Evolutionary conservation across 169 alveolate genomes (phyloP), one percentile per base, ranked within the genome.

Genomic region (Eimeria maxima): DNA sequence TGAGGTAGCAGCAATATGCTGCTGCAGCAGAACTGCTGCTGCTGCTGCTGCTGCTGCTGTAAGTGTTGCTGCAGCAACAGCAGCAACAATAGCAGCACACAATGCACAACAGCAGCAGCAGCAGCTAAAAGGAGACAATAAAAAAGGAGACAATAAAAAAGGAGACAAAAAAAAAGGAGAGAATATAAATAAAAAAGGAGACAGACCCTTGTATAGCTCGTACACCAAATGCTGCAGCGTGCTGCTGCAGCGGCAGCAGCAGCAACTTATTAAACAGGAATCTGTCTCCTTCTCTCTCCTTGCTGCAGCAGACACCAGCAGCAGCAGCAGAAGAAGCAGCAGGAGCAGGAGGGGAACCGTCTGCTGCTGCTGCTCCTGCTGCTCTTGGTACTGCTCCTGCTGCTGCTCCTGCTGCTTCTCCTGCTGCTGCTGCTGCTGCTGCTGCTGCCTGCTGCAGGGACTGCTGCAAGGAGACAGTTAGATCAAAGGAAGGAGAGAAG

Each of bases 361-460:
- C 57, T 50, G 57, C 57, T 50, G n/a, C n/a, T n/a, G n/a, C n/a
- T n/a, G n/a, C n/a, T n/a, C n/a, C n/a, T n/a, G n/a, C n/a, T n/a
- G n/a, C n/a, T n/a, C n/a, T n/a, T n/a, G n/a, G n/a, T n/a, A n/a
- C n/a, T n/a, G n/a, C n/a, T n/a, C n/a, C n/a, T n/a, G n/a, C n/a
- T n/a, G n/a, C n/a, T n/a, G n/a, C n/a, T n/a, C n/a, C n/a, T n/a
- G n/a, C n/a, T n/a, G n/a, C n/a, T n/a, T n/a, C n/a, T n/a, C n/a
- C n/a, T n/a, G n/a, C n/a, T n/a, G n/a, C n/a, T n/a, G n/a, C n/a
- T n/a, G n/a, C n/a, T n/a, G n/a, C n/a, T n/a, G n/a, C n/a, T n/a
- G n/a, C n/a, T n/a, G n/a, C n/a, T n/a, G n/a, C n/a, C n/a, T 78
- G 88, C 65, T 78, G 57, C 88, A 78, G 65, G 65, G 24, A n/a